phyloP scores from a whole-genome alignment of 306 rosid genomes.

The Glycyrrhiza uralensis region DNA sequence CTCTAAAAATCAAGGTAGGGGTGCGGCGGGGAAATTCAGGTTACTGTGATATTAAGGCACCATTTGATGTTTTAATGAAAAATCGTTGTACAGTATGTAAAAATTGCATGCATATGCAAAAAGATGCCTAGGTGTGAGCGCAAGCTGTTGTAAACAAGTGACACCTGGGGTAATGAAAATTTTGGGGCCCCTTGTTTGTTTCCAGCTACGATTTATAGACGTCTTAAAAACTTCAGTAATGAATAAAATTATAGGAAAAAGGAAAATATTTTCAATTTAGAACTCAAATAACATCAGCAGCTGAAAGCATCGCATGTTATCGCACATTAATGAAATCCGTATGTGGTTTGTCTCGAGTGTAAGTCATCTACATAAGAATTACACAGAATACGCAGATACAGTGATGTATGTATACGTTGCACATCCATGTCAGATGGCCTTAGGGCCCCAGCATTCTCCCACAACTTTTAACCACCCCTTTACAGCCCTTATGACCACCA shows the following conservation, averaged over 20 bases:
- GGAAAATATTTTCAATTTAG: neutral
- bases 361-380: slow-evolving; percentile 1
- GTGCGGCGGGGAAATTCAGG: slow-evolving; percentile 8
- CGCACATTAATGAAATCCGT: neutral
- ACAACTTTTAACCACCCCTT: neutral
- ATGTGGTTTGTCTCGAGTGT: neutral
- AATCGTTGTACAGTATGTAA: neutral
- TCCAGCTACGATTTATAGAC: neutral
- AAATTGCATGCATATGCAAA: neutral
- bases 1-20: neutral
- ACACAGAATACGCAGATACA: slow-evolving; percentile 10
- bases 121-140: neutral
- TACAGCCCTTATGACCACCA: slow-evolving; percentile 50
- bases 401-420: neutral
- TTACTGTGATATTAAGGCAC: slow-evolving; percentile 37
- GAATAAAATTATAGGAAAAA: neutral
- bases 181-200: neutral
- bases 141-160: neutral
- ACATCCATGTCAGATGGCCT: neutral
- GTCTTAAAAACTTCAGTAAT: neutral
- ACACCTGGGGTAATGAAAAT: too few species aligned
- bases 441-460: neutral
- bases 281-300: neutral
- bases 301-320: slow-evolving; percentile 7
- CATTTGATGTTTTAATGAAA: slow-evolving; percentile 35